Evolutionary conservation across 2,329 filamentous ascomycete species (phyloP).

Genomic region (Berkeleyomyces basicola): DNA sequence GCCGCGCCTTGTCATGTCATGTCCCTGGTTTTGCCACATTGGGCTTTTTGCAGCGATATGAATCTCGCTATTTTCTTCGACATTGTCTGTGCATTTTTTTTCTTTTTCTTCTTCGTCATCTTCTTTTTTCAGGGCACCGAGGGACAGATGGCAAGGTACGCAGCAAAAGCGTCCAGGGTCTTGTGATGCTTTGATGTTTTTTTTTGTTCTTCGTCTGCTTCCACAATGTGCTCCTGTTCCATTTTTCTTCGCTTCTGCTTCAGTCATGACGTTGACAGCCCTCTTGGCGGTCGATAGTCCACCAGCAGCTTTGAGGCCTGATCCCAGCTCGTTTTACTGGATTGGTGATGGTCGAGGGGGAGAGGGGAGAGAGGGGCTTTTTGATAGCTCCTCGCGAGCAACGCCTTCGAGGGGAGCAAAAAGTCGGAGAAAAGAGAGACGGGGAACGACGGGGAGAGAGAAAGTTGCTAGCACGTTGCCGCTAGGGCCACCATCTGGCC

Average conservation of each 20-base stretch:
- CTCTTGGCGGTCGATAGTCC: background rate
- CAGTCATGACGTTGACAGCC: background rate
- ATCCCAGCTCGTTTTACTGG: background rate
- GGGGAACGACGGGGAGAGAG: background rate
- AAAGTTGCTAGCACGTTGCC: background rate
- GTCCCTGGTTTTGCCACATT: slow-evolving; percentile 9
- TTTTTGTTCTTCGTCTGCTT: background rate
- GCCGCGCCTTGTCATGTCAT: background rate
- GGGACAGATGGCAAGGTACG: background rate
- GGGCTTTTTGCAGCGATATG: slow-evolving; percentile 3
- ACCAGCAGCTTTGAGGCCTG: background rate
- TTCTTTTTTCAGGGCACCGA: background rate
- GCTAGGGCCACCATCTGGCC: background rate
- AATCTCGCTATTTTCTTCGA: background rate
- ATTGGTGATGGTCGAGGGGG: background rate
- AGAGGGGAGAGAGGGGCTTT: no score
- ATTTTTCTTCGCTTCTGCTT: background rate
- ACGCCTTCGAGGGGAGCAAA: background rate
- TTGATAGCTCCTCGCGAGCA: background rate
- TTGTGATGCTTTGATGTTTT: background rate
- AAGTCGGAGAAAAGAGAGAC: background rate
- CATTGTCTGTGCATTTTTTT: background rate
- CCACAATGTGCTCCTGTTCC: background rate
- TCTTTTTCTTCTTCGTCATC: background rate
- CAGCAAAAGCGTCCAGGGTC: background rate